Conservation (phyloP, 2,329 filamentous ascomycete genomes). For the Epichloe sibirici region DNA sequence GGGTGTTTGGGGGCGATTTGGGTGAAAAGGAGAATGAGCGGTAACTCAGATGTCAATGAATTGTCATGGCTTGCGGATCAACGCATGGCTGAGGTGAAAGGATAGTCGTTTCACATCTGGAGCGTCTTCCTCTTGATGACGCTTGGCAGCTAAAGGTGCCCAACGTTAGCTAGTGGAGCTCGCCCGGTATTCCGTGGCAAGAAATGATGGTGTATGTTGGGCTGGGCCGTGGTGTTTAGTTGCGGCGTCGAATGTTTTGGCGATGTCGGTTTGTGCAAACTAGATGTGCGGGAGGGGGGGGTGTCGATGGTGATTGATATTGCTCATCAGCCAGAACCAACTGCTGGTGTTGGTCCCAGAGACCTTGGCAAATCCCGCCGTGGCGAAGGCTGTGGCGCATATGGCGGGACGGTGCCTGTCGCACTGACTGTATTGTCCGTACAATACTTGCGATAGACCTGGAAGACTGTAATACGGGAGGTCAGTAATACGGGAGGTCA, state of each 20-base stretch:
- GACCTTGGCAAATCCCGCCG: too few species aligned
- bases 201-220: not conserved
- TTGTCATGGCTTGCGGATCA: slow-evolving; percentile 32
- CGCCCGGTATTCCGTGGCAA: not conserved
- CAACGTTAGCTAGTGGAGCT: not conserved
- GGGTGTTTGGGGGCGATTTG: not conserved
- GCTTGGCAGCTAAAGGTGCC: not conserved
- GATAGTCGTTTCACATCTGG: slow-evolving; percentile 27
- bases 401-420: too few species aligned
- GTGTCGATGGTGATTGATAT: not conserved
- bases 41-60: slow-evolving; percentile 14
- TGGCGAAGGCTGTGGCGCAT: too few species aligned
- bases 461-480: too few species aligned
- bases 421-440: too few species aligned
- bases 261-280: not conserved
- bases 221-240: not conserved
- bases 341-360: too few species aligned
- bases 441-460: too few species aligned
- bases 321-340: not conserved
- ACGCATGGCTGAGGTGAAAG: slow-evolving; percentile 26
- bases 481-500: too few species aligned
- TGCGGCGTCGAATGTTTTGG: not conserved
- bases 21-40: slow-evolving; percentile 8
- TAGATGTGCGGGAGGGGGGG: not conserved
- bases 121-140: slow-evolving; percentile 9